A percentile compares a stretch with the other conserved stretches of the same genome.
phyloP scores from a whole-genome alignment of 139 green algal genomes.

The Chlamydomonas schloesseri region DNA sequence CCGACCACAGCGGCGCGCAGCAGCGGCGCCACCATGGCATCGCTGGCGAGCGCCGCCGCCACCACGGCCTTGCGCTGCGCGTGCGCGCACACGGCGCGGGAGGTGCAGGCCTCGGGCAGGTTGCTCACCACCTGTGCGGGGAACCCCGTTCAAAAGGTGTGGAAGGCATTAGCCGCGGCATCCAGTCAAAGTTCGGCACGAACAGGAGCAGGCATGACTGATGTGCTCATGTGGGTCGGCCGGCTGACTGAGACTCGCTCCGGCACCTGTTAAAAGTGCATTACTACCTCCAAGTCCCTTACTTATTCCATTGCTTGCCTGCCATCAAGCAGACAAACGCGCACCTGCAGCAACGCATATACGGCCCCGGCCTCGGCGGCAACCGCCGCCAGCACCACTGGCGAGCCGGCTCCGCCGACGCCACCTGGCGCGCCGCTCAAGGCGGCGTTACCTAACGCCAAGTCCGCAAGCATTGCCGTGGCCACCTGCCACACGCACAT shows the following conservation, averaged over 20 bases:
- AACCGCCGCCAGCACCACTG: conserved; percentile 23
- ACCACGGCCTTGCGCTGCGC: conserved; percentile 20
- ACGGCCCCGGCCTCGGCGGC: conserved; percentile 1
- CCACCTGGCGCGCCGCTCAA: neutral
- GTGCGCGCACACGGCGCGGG: neutral
- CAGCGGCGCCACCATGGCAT: neutral
- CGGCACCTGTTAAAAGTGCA: too few relatives aligned
- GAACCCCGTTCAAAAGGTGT: too few relatives aligned
- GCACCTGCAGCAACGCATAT: conserved; percentile 40
- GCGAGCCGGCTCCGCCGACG: neutral
- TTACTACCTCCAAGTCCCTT: too few relatives aligned
- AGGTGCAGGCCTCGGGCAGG: conserved; percentile 24
- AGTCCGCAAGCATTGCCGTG: conserved; percentile 29
- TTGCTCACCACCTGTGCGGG: neutral
- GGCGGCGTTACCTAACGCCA: neutral
- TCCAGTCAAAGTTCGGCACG: too few relatives aligned
- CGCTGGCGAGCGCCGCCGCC: neutral
- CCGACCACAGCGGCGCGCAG: neutral
- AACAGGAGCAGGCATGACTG: too few relatives aligned
- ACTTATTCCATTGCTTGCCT: too few relatives aligned
- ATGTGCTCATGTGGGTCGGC: too few relatives aligned
- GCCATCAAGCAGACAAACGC: neutral
- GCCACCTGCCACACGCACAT: neutral
- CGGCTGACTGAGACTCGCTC: too few relatives aligned
- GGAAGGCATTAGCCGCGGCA: too few relatives aligned